Conservation (phyloP, 1,284 basidiomycete genomes). For the Laetiporus sulphureus region DNA sequence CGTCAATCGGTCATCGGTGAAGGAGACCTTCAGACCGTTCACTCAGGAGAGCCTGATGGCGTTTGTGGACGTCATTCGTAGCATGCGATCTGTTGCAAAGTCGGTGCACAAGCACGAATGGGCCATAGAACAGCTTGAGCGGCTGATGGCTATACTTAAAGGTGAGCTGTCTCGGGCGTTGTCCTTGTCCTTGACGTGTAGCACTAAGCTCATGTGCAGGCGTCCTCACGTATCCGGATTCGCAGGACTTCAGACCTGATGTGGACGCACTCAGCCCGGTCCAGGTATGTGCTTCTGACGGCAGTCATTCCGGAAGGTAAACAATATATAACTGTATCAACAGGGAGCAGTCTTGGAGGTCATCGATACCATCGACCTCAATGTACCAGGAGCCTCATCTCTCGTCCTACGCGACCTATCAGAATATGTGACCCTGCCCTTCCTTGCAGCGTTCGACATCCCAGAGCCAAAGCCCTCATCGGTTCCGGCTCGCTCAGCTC, state of each 20-base stretch:
- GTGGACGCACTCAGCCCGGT: constrained; percentile 80
- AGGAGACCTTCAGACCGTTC: constrained; percentile 39
- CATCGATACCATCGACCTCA: constrained; percentile 62
- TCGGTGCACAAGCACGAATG: constrained; percentile 50
- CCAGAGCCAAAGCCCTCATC: constrained; percentile 18
- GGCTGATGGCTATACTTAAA: constrained; percentile 76
- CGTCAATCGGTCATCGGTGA: constrained; percentile 4
- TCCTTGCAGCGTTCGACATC: constrained; percentile 69
- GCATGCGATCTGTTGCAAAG: constrained; percentile 45
- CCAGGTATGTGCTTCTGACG: constrained; percentile 67
- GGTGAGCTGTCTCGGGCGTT: too few relatives aligned
- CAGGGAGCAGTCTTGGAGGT: constrained; percentile 67
- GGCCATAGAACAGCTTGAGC: constrained; percentile 54
- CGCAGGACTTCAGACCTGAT: constrained; percentile 84
- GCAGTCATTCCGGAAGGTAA: too few relatives aligned
- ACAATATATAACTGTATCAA: too few relatives aligned
- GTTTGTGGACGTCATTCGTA: constrained; percentile 66
- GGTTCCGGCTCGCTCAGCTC: constrained; percentile 26
- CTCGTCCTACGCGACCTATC: constrained; percentile 79
- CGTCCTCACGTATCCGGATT: constrained; percentile 75
- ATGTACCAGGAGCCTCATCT: constrained; percentile 55
- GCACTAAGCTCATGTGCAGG: too few relatives aligned
- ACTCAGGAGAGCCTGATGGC: constrained; percentile 87
- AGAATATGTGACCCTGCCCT: constrained; percentile 81
- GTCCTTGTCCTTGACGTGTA: too few relatives aligned